These are phyloP conservation scores for Saprolegnia parasitica DNA, from an alignment of 352 stramenopile genomes.

Conservation along the genomic window DNA sequence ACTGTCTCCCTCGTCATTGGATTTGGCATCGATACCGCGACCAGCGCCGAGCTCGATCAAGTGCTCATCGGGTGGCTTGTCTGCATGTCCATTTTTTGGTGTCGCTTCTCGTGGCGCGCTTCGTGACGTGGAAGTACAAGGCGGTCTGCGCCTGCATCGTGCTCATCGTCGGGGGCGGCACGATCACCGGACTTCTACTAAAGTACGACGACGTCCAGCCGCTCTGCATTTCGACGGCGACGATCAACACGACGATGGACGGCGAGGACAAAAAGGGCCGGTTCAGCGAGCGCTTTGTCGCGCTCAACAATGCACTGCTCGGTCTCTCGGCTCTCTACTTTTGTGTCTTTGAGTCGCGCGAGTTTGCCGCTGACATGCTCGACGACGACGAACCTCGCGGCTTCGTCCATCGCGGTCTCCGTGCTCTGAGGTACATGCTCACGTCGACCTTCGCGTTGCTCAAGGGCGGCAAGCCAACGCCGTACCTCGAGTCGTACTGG, in stretches of 20 bases:
- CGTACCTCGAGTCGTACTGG: too few relatives aligned
- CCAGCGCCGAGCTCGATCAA: background rate
- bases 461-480: too few relatives aligned
- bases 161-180: background rate
- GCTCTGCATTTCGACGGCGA: background rate
- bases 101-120: background rate
- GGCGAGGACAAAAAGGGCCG: too few relatives aligned
- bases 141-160: background rate
- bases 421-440: too few relatives aligned
- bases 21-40: background rate
- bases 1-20: background rate
- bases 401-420: too few relatives aligned
- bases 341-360: background rate
- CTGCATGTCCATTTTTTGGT: background rate
- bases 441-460: too few relatives aligned
- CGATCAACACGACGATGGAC: background rate
- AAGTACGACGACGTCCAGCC: background rate
- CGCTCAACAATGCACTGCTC: background rate
- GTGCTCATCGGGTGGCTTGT: background rate
- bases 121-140: background rate
- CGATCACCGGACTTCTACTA: background rate
- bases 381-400: too few relatives aligned
- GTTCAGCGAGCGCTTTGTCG: background rate
- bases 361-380: background rate
- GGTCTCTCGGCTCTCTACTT: constrained; percentile 11